Evolutionary conservation across 2,329 filamentous ascomycete genomes (phyloP).

Genomic region (Dactylellina cionopaga): DNA sequence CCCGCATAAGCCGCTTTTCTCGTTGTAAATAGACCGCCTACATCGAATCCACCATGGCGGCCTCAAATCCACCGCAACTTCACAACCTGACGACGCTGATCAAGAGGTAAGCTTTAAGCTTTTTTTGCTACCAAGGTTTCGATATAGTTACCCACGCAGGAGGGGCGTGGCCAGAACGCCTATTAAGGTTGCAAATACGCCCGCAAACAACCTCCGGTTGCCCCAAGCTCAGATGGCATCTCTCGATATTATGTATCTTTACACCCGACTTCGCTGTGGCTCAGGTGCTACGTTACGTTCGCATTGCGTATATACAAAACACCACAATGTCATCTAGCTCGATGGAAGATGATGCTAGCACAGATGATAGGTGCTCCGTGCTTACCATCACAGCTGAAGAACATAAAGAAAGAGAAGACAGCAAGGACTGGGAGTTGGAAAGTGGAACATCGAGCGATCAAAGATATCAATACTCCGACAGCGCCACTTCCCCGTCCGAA

Average conservation of each 20-base stretch:
- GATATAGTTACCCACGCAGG: conserved; percentile 8
- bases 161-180: conserved; percentile 21
- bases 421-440: conserved; percentile 10
- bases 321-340: conserved; percentile 30
- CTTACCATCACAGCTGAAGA: conserved; percentile 21
- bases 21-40: neutral
- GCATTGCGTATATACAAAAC: conserved; percentile 2
- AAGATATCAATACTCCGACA: conserved; percentile 8
- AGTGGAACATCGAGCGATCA: conserved; percentile 12
- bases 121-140: conserved; percentile 13
- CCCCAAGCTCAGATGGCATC: neutral
- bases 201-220: conserved; percentile 50
- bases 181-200: conserved; percentile 46
- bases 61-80: conserved; percentile 75
- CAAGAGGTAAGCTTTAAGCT: conserved; percentile 78
- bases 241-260: neutral
- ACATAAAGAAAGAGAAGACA: conserved; percentile 5
- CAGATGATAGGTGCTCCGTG: conserved; percentile 25
- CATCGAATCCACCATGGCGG: conserved; percentile 67
- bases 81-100: conserved; percentile 96
- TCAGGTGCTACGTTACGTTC: too few species aligned
- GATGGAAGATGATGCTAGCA: conserved; percentile 18
- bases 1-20: too few species aligned
- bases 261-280: too few species aligned
- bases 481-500: conserved; percentile 20